Percentiles rank a stretch among this genome's conserved stretches.
Evolutionary conservation across 768 basidiomycete genomes (phyloP).

Genomic region (Leucogyrophana mollusca): DNA sequence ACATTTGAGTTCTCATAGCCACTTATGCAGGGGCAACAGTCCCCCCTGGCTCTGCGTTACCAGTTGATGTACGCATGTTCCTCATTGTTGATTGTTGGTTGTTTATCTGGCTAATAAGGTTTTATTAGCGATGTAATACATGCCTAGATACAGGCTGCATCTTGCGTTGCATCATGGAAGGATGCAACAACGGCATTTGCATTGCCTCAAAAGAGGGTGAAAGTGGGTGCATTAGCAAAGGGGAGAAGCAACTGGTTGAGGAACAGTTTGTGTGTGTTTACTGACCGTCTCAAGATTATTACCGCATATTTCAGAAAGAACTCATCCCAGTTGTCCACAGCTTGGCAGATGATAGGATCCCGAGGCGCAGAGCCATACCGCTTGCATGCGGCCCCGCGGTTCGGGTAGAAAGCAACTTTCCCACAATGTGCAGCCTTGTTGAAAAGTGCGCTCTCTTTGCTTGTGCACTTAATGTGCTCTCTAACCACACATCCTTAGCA

Average conservation of each 20-base stretch:
- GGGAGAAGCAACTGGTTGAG: not conserved
- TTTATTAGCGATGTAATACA: too few relatives aligned
- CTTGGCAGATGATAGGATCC: too few relatives aligned
- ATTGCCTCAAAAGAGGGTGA: not conserved
- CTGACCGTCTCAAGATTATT: too few relatives aligned
- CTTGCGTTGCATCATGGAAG: not conserved
- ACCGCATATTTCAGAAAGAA: too few relatives aligned
- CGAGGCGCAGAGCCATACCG: too few relatives aligned
- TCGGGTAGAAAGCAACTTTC: not conserved
- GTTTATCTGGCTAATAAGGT: too few relatives aligned
- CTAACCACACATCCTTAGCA: not conserved
- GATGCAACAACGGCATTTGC: not conserved
- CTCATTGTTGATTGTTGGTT: too few relatives aligned
- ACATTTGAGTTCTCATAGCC: too few relatives aligned
- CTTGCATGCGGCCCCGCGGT: not conserved
- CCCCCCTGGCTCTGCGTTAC: too few relatives aligned
- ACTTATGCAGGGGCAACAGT: too few relatives aligned
- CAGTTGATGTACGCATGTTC: too few relatives aligned
- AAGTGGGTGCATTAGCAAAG: not conserved
- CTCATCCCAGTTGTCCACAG: too few relatives aligned
- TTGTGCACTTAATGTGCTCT: not conserved
- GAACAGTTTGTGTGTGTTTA: slow-evolving; percentile 1
- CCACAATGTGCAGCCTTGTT: not conserved
- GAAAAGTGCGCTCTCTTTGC: not conserved
- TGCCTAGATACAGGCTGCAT: not conserved